Base-by-base conservation (phyloP, 2,329 filamentous ascomycete species). In the Aspergillus sp. region DNA sequence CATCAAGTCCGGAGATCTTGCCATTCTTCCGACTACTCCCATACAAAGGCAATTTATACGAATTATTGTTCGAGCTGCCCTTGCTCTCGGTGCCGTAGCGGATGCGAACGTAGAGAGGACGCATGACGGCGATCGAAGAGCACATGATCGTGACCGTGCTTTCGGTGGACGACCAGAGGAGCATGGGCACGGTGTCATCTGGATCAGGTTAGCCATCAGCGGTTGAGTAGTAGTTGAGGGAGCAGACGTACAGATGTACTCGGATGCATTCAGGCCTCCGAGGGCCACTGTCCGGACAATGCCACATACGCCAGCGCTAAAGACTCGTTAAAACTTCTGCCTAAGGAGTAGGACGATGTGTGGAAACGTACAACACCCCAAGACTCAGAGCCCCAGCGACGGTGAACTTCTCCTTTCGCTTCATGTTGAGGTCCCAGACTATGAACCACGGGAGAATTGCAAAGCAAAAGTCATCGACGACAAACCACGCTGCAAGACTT, bases 341-440 rank as follows among this genome's bases (percentile, higher is more conserved):
- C n/a, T 17, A 11, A 41, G 38, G 4, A 16, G 14, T 41, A 4
- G 14, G 14, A 17, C 38, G 17, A 41, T 36, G 33, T 36, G 11
- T 36, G 33, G 40, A 16, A 20, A 58, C 67, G 60, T 59, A 72
- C 73, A 76, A 70, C 4, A 76, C 57, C 4, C 75, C 75, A 3
- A 77, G 55, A 42, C 75, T 77, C 41, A 78, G 69, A 47, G 74
- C 72, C 17, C 64, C 59, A 0, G 73, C 68, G 8, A 78, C 69
- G n/a, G 75, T 65, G 20, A 76, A 65, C 60, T 76, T 78, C 40
- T 79, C 75, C 14, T 73, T 66, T n/a, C 61, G 68, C 13, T 72
- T 71, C 73, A 78, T 78, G 30, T 74, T 71, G 7, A 78, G 53
- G 0, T 69, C 67, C 73, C 75, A 76, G 19, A 78, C 69, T 7